Evolutionary conservation across 2,329 filamentous ascomycete genomes (phyloP), one percentile per base, ranked within the genome.

Genomic region (Lanzia echinophila): DNA sequence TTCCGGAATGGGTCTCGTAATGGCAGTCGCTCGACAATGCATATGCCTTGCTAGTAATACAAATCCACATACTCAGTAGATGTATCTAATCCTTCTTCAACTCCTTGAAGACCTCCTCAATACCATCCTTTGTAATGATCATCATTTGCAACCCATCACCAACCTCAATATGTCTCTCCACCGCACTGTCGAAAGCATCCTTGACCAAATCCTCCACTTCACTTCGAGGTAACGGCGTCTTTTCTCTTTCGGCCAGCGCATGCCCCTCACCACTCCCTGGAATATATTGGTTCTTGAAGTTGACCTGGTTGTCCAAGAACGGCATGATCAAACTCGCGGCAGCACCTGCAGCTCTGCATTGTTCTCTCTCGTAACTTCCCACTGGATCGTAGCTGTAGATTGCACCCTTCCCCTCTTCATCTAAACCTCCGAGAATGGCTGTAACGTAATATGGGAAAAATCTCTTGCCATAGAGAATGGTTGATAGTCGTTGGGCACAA

Each of bases 381-480:
- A 99, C 94, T 1, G 94, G 94, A 69, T 99, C 94, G 75, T 99
- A 99, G 60, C 88, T 94, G 79, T 96, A 99, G 58, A 99, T 79
- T 51, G 92, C 92, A 56, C 94, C 95, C 71, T 85, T 88, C 64
- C 94, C 94, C 59, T 97, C 85, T 75, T 97, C 94, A 66, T 99
- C 95, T 58, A 99, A 74, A 19, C 94, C 94, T 45, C 88, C 94
- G 45, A 99, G 78, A 70, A 99, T 97, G 32, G 92, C 92, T 67
- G 92, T 84, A 55, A 95, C 89, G 73, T 99, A 99, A 82, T 96
- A 99, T 20, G 94, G 94, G 78, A 99, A 99, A 79, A 99, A 99
- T 47, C 94, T 89, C 78, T 97, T 97, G 72, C 85, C 80, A 78
- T 99, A 99, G 54, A 99, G 84, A 62, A 99, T 95, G 45, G 95